Conservation (phyloP, 225 moss, liverwort and hornwort genomes). For the Pleurozium schreberi region DNA sequence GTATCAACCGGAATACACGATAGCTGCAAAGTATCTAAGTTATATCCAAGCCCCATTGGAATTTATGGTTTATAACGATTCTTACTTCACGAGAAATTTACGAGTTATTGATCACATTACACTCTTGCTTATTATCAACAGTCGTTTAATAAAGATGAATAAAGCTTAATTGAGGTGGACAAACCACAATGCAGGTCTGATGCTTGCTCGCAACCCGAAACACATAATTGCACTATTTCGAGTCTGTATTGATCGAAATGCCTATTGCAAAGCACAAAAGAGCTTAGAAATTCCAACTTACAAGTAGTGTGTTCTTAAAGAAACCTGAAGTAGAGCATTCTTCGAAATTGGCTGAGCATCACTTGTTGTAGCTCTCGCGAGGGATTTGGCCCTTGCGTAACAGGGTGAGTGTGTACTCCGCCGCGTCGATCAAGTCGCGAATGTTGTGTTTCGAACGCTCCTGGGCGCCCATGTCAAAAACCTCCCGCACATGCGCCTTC, state of each 20-base stretch:
- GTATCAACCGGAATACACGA: neutral
- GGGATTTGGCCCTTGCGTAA: constrained; percentile 38
- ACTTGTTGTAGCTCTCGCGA: constrained; percentile 52
- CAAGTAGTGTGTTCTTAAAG: neutral
- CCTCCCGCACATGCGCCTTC: constrained; percentile 42
- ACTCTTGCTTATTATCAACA: neutral
- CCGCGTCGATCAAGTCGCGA: constrained; percentile 52
- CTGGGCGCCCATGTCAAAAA: constrained; percentile 53
- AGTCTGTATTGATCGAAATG: neutral
- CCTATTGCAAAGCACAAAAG: neutral
- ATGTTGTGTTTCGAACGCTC: constrained; percentile 70
- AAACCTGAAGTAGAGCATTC: neutral
- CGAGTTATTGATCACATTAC: neutral
- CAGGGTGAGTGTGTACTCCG: constrained; percentile 32
- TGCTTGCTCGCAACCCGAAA: neutral
- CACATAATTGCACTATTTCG: neutral
- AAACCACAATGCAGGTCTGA: neutral
- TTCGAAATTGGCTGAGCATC: neutral
- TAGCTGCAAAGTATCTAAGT: neutral
- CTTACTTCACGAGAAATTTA: neutral
- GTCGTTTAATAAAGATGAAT: neutral
- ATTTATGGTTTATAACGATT: neutral
- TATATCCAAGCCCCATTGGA: neutral
- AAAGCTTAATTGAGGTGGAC: neutral
- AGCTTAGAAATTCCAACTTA: neutral